phyloP scores from a whole-genome alignment of 192 early-diverging fungal genomes.

The Phlyctochytrium planicorne region DNA sequence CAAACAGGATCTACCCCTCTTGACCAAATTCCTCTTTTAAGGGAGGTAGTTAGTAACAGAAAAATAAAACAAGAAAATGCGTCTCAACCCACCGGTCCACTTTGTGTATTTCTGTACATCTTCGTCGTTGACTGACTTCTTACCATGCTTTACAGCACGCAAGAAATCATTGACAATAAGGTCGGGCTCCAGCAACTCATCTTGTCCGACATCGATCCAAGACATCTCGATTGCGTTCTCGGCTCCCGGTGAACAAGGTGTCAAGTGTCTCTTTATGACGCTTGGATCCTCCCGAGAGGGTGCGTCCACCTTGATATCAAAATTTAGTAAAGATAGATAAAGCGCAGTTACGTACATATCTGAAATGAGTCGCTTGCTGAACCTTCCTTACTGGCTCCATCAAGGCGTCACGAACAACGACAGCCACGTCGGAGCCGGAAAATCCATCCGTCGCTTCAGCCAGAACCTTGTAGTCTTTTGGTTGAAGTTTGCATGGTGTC shows the following conservation, averaged over 20 bases:
- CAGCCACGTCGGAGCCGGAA: constrained; percentile 95
- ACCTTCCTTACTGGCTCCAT: constrained; percentile 98
- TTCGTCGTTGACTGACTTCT: constrained; percentile 80
- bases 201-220: constrained; percentile 81
- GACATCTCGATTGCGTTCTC: constrained; percentile 79
- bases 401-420: constrained; percentile 91
- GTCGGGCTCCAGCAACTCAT: constrained; percentile 91
- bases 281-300: constrained; percentile 55
- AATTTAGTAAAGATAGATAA: not conserved
- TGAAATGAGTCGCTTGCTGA: constrained; percentile 91
- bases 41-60: not conserved
- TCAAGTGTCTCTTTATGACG: constrained; percentile 61
- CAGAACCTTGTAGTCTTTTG: constrained; percentile 71
- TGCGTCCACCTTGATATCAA: constrained; percentile 50
- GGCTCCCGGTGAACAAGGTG: constrained; percentile 95
- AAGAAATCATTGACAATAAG: constrained; percentile 83
- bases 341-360: constrained; percentile 47
- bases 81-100: constrained; percentile 79
- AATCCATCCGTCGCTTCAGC: constrained; percentile 86
- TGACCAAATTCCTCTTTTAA: constrained; percentile 43
- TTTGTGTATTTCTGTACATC: constrained; percentile 83
- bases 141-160: constrained; percentile 70
- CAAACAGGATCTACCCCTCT: no score
- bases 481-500: constrained; percentile 78
- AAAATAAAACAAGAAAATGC: not conserved